phyloP scores from a whole-genome alignment of 805 yeast species.

The Hanseniaspora taiwanica region DNA sequence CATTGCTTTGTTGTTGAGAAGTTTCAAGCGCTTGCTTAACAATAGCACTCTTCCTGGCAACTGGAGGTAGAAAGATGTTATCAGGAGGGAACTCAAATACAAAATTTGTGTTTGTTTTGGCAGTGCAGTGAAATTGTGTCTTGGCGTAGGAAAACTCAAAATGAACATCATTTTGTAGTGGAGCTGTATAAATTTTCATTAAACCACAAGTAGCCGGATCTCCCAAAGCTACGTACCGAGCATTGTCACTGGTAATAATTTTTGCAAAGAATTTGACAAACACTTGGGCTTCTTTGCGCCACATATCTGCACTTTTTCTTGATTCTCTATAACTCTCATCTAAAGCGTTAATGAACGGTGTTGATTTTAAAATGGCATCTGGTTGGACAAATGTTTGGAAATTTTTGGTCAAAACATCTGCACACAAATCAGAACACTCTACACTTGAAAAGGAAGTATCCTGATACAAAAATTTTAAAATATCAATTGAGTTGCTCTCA shows the following conservation, averaged over 20 bases:
- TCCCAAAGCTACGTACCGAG: slow-evolving; percentile 26
- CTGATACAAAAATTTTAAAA: slow-evolving; percentile 32
- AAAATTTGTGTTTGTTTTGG: background rate
- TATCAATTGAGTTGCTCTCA: slow-evolving; percentile 35
- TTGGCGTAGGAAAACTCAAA: slow-evolving; percentile 33
- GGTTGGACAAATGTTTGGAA: slow-evolving; percentile 16
- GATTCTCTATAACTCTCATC: slow-evolving; percentile 23
- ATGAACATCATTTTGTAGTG: slow-evolving; percentile 21
- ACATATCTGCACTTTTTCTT: slow-evolving; percentile 25
- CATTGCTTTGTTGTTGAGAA: slow-evolving; percentile 16
- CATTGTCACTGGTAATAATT: slow-evolving; percentile 20
- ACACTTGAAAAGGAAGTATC: slow-evolving; percentile 27
- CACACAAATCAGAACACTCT: slow-evolving; percentile 31
- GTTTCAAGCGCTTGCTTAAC: slow-evolving; percentile 16
- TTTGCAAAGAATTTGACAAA: slow-evolving; percentile 24
- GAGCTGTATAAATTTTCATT: background rate
- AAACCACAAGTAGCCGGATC: slow-evolving; percentile 6
- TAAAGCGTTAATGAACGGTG: slow-evolving; percentile 18
- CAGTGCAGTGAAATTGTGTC: slow-evolving; percentile 3
- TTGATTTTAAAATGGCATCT: slow-evolving; percentile 32
- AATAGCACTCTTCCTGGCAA: slow-evolving; percentile 18
- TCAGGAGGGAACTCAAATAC: slow-evolving; percentile 10
- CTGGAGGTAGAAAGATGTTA: slow-evolving; percentile 26
- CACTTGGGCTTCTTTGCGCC: slow-evolving; percentile 28
- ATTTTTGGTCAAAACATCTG: slow-evolving; percentile 29